Conservation (phyloP, 2,329 filamentous ascomycete genomes). For the Hypoxylon sp. region DNA sequence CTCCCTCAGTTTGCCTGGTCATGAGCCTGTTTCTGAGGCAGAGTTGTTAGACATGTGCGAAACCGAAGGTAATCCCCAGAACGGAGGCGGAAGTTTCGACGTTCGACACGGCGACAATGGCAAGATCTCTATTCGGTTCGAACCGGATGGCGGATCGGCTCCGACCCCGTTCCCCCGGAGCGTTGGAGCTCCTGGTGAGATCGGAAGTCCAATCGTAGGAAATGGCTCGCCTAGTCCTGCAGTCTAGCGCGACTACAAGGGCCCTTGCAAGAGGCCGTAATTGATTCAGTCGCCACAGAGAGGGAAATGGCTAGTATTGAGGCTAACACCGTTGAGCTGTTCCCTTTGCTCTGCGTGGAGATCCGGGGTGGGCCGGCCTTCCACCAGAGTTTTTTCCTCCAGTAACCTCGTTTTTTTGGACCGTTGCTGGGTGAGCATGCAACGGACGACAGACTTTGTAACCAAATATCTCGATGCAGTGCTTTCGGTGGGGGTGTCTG, state of each 20-base stretch:
- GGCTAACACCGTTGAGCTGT: constrained; percentile 10
- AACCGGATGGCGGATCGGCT: constrained; percentile 63
- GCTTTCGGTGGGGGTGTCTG: no score
- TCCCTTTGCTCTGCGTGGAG: constrained; percentile 18
- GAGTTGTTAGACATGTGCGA: constrained; percentile 90
- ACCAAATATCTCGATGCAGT: constrained; percentile 16
- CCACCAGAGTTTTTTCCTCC: constrained; percentile 5
- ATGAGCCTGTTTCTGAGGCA: constrained; percentile 62
- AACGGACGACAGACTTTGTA: constrained; percentile 29
- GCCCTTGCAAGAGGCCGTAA: not conserved
- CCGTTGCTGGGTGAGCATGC: constrained; percentile 40
- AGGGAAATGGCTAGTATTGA: constrained; percentile 12
- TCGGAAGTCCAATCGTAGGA: constrained; percentile 70
- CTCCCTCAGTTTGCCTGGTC: constrained; percentile 64
- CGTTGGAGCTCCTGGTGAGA: constrained; percentile 73
- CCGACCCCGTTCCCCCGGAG: constrained; percentile 57
- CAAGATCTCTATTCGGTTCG: constrained; percentile 65
- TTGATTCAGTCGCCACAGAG: not conserved
- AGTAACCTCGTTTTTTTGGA: constrained; percentile 25
- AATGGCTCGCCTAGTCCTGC: constrained; percentile 30
- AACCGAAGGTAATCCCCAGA: constrained; percentile 86
- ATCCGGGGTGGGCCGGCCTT: constrained; percentile 18
- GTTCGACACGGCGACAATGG: constrained; percentile 66
- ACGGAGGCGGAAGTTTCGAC: constrained; percentile 91
- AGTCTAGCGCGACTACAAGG: constrained; percentile 7